Percentiles rank a stretch among this genome's conserved stretches.
Evolutionary conservation across 2,329 filamentous ascomycete species (phyloP).

Genomic region (Cladosporium sp.): DNA sequence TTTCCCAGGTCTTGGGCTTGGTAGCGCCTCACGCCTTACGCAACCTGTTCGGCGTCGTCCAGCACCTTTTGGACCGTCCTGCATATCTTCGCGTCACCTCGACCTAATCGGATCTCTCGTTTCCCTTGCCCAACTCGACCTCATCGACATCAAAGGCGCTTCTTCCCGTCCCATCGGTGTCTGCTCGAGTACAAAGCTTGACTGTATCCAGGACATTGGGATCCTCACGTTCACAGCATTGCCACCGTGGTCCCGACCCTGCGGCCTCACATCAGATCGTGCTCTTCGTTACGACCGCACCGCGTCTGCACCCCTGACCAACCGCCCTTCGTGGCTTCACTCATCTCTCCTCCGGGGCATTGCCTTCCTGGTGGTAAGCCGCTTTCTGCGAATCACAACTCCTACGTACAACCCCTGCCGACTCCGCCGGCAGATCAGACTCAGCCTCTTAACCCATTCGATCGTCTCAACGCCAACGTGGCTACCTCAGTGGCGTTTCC

Average conservation of each 20-base stretch:
- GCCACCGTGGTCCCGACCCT: slow-evolving; percentile 27
- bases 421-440: slow-evolving; percentile 35
- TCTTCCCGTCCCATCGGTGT: slow-evolving; percentile 33
- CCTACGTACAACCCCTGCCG: slow-evolving; percentile 33
- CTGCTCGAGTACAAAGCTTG: slow-evolving; percentile 42
- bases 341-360: slow-evolving; percentile 33
- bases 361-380: slow-evolving; percentile 34
- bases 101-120: slow-evolving; percentile 31
- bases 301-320: slow-evolving; percentile 22
- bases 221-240: slow-evolving; percentile 31
- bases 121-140: slow-evolving; percentile 27
- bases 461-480: slow-evolving; percentile 57
- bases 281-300: slow-evolving; percentile 17
- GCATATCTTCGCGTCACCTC: slow-evolving; percentile 47
- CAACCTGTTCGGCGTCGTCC: slow-evolving; percentile 44
- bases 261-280: slow-evolving; percentile 20
- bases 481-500: slow-evolving; percentile 63
- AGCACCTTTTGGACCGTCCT: slow-evolving; percentile 47
- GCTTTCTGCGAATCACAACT: slow-evolving; percentile 27
- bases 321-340: slow-evolving; percentile 39
- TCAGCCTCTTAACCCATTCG: slow-evolving; percentile 34
- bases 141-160: slow-evolving; percentile 30
- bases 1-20: slow-evolving; percentile 39
- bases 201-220: slow-evolving; percentile 36
- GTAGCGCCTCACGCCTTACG: slow-evolving; percentile 40